These are phyloP conservation scores for Clonostachys byssicola DNA, from an alignment of 2,329 filamentous ascomycete species.

Conservation along the genomic window DNA sequence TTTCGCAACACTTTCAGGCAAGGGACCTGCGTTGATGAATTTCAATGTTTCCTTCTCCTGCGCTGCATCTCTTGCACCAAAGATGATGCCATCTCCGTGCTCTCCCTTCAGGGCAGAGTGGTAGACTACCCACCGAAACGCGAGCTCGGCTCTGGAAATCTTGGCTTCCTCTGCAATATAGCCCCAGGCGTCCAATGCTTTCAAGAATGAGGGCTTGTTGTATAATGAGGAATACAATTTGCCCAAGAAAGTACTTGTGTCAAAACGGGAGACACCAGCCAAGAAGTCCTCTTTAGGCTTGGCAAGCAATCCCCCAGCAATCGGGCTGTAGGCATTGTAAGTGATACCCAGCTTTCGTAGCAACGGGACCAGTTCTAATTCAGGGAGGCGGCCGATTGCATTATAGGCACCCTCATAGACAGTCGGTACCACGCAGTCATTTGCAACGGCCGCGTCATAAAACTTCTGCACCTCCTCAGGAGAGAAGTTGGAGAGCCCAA, in stretches of 20 bases:
- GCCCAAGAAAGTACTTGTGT: constrained; percentile 49
- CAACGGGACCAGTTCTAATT: constrained; percentile 32
- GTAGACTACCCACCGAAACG: neutral
- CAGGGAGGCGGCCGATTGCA: constrained; percentile 26
- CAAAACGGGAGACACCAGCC: constrained; percentile 41
- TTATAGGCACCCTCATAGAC: constrained; percentile 41
- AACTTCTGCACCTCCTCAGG: constrained; percentile 28
- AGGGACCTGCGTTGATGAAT: neutral
- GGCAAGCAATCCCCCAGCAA: constrained; percentile 58
- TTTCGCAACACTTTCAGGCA: neutral
- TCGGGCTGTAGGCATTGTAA: constrained; percentile 39
- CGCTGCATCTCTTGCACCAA: neutral
- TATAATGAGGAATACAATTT: constrained; percentile 8
- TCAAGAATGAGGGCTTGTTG: constrained; percentile 18
- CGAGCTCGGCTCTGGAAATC: neutral
- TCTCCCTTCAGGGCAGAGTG: neutral
- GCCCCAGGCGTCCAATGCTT: neutral
- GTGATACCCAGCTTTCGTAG: constrained; percentile 34
- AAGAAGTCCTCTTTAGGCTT: constrained; percentile 24
- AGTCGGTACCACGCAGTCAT: constrained; percentile 31
- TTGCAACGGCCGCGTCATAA: constrained; percentile 23
- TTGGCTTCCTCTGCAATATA: neutral
- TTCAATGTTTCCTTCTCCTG: neutral
- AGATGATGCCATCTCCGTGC: neutral
- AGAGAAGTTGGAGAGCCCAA: constrained; percentile 39